Base-by-base conservation (phyloP, 345 rosid species). In the Durio zibethinus region DNA sequence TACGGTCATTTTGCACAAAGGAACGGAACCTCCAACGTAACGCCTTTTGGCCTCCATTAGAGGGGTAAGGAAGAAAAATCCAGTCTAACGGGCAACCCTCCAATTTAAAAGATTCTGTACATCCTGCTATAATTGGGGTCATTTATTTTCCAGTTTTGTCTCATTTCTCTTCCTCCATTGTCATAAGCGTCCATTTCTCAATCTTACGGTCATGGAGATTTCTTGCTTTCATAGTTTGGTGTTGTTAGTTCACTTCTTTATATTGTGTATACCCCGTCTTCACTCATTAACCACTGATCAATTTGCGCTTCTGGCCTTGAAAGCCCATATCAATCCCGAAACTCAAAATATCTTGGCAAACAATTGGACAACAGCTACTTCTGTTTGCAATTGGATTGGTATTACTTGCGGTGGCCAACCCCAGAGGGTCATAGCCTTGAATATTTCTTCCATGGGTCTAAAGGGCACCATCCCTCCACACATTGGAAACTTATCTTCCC, bases 321-420 rank as follows among this genome's bases (percentile, higher is more conserved):
- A 62, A 69, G 71, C 69, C 29, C 57, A 63, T 18, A 63, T 80
- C 60, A 40, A 20, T 63, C 7, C n/a, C 20, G 79, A 74, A 38
- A 66, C 72, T 52, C 23, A 20, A 9, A 57, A 59, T 36, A 0
- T 45, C 5, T 71, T 83, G 73, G 76, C 82, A 21, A 20, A 35
- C 27, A 74, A 77, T 16, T 80, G 80, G 83, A 56, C 84, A 0
- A 4, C 69, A 7, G 35, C 61, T 15, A 10, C 73, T 18, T 61
- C 76, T 16, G 79, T 80, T 9, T 83, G 83, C 64, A 53, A 43
- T 56, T 83, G 83, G 83, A 15, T 74, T n/a, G 85, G 83, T 1
- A 23, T 80, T 7, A 67, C 64, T 62, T 83, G 85, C 29, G 61
- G 45, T n/a, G n/a, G 21, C 31, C 42, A 10, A 8, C 50, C 76